phyloP scores from a whole-genome alignment of 2,329 filamentous ascomycete genomes.

The Xylariaceae sp. region DNA sequence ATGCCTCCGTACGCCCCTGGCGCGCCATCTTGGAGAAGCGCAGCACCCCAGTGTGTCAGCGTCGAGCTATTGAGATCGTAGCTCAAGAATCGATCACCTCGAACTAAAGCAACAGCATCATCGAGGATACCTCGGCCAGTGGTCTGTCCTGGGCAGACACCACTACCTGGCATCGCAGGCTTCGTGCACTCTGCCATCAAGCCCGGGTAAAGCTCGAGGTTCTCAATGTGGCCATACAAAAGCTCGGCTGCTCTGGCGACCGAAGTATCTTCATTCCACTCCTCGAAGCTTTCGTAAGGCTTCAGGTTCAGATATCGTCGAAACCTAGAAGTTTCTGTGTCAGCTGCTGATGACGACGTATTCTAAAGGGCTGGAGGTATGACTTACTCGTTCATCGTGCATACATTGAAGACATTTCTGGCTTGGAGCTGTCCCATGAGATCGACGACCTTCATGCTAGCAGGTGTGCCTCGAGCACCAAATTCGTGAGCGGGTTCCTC shows the following conservation, averaged over 20 bases:
- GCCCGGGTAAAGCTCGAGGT: slow-evolving; percentile 76
- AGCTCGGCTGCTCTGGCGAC: slow-evolving; percentile 62
- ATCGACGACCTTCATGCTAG: slow-evolving; percentile 69
- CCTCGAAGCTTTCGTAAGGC: slow-evolving; percentile 72
- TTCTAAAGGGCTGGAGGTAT: no score
- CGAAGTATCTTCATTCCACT: slow-evolving; percentile 74
- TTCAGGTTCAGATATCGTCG: slow-evolving; percentile 76
- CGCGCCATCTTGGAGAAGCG: no score
- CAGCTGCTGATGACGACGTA: no score
- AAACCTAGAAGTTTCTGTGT: slow-evolving; percentile 30
- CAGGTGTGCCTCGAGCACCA: slow-evolving; percentile 69
- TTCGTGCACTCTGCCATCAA: slow-evolving; percentile 48
- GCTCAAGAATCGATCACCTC: slow-evolving; percentile 76
- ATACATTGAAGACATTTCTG: slow-evolving; percentile 66
- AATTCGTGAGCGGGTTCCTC: slow-evolving; percentile 76
- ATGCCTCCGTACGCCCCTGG: no score
- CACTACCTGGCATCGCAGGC: no score
- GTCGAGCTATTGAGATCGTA: slow-evolving; percentile 69
- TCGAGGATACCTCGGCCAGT: slow-evolving; percentile 41
- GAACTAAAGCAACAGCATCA: slow-evolving; percentile 73
- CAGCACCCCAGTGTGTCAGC: slow-evolving; percentile 66
- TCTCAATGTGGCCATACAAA: slow-evolving; percentile 74
- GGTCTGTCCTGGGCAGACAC: no score
- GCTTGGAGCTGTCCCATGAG: slow-evolving; percentile 77
- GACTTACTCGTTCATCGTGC: slow-evolving; percentile 69